Evolutionary conservation across 2,329 filamentous ascomycete genomes (phyloP), one percentile per base, ranked within the genome.

Genomic region (Cladorrhinum sp.): DNA sequence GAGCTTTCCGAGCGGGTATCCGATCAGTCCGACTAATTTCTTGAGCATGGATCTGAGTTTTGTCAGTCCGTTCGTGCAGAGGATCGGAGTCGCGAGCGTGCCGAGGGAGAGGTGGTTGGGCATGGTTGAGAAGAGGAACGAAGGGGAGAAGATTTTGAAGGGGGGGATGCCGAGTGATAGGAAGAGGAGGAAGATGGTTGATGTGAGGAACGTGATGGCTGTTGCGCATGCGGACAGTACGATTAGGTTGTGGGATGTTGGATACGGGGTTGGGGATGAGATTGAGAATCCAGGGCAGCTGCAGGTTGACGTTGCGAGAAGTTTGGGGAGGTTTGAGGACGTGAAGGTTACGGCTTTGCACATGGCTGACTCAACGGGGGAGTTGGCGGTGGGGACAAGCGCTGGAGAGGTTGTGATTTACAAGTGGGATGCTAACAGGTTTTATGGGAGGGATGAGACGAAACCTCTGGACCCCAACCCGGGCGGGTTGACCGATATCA

Each of bases 161-260:
- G 95, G 95, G 58, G 95, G 95, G 7, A 88, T 87, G 1, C 88
- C 90, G 71, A 88, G 84, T 1, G 80, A 82, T 4, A 85, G 86
- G 64, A 85, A 87, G 6, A 78, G 91, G 46, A 90, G 91, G 68
- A 81, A 91, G 64, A 93, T 28, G 26, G 26, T 91, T 67, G 92
- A 96, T 70, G 83, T 87, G 63, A 85, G 95, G 53, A 96, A 92
- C 60, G 85, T 98, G 50, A 83, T 96, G 6, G 89, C 94, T 63
- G 91, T 91, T 3, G 89, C 92, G 0, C 94, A 99, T 73, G 92
- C 89, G 2, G 95, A 99, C 74, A 92, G 93, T 57, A 96, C 90
- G 0, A 81, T 99, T n/a, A 83, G 93, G 30, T 79, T 98, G 6
- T 99, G 93, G 92, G 95, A 99, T 74, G 86, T 89, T 20, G 95